phyloP scores from a whole-genome alignment of 441 rosid species.

The Bruguiera hainesii region DNA sequence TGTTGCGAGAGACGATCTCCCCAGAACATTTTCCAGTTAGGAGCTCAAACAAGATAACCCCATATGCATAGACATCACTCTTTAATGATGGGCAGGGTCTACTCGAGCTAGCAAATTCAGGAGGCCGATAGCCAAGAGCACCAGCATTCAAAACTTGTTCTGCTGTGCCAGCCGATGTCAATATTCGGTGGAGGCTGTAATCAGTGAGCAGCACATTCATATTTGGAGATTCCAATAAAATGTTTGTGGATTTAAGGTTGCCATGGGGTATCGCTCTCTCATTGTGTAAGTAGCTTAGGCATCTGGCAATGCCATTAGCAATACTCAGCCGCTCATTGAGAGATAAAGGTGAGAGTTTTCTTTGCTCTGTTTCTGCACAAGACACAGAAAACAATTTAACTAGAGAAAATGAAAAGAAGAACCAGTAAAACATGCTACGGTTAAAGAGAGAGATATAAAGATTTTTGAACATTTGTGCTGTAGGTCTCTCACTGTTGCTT shows the following conservation, averaged over 20 bases:
- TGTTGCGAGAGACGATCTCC: slow-evolving; percentile 73
- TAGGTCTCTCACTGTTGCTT: too few species aligned
- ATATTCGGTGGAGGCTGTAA: slow-evolving; percentile 78
- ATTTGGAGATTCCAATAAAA: slow-evolving; percentile 51
- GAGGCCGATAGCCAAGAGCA: slow-evolving; percentile 87
- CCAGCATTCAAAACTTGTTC: slow-evolving; percentile 84
- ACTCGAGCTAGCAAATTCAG: slow-evolving; percentile 64
- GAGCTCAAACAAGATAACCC: slow-evolving; percentile 84
- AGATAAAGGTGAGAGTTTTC: slow-evolving; percentile 59
- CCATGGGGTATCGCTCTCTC: slow-evolving; percentile 84
- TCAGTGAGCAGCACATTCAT: slow-evolving; percentile 54
- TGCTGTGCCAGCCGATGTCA: slow-evolving; percentile 75
- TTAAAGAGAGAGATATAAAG: background rate
- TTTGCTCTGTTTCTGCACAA: slow-evolving; percentile 67
- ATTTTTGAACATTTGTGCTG: too few species aligned
- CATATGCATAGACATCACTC: slow-evolving; percentile 85
- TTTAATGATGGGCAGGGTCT: slow-evolving; percentile 71
- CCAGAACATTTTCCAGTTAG: slow-evolving; percentile 71
- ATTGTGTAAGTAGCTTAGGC: slow-evolving; percentile 70
- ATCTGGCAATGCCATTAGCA: slow-evolving; percentile 61
- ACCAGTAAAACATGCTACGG: background rate
- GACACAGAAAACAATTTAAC: background rate
- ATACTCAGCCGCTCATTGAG: slow-evolving; percentile 68
- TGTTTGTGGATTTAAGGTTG: slow-evolving; percentile 79
- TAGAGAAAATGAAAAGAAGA: background rate